Evolutionary conservation across 2,329 filamentous ascomycete species (phyloP), one percentile per base, ranked within the genome.

Genomic region (Aspergillus unguis): DNA sequence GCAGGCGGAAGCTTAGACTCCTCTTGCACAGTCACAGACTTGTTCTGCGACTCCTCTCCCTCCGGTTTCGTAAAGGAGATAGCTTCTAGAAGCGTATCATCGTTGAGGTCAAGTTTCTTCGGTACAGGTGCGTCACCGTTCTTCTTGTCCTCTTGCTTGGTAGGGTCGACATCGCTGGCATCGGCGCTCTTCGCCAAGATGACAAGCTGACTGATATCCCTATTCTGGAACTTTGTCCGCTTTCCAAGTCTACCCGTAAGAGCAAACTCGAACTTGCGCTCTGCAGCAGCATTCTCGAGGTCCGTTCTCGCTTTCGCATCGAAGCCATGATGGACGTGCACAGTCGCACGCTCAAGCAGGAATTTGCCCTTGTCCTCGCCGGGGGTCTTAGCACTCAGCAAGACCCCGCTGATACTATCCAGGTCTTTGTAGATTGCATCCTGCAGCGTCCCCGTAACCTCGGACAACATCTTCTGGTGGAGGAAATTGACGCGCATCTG

Each of bases 71-170:
- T 81, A 65, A 96, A 99, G 0, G 87, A 80, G 36, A 99, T 92
- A 3, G 85, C 83, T 68, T 99, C 94, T 2, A 97, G 78, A 0
- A 99, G 79, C 0, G 94, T 97, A 67, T 99, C 94, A 62, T 99
- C 89, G 65, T 97, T 95, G 3, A 97, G 75, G 33, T 87, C 81
- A 10, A 97, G 70, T 2, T 86, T 85, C 61, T 86, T 81, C 0
- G 91, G 90, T 40, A 71, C 74, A 2, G 70, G 1, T 37, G 26
- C 74, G 1, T 72, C 71, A 3, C 67, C 62, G 23, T 61, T 57
- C 17, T 61, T 56, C 55, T 59, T 44, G 63, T 64, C 53, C 25
- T 33, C 32, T 65, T 58, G 26, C 48, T 41, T 53, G 55, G n/a
- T 49, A 3, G n/a, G 29, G 29, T 46, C 50, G 17, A 48, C 36